A percentile compares a stretch with the other conserved stretches of the same genome.
Evolutionary conservation across 192 early-diverging fungal genomes (phyloP).

Genomic region (Entrophospora sp.): DNA sequence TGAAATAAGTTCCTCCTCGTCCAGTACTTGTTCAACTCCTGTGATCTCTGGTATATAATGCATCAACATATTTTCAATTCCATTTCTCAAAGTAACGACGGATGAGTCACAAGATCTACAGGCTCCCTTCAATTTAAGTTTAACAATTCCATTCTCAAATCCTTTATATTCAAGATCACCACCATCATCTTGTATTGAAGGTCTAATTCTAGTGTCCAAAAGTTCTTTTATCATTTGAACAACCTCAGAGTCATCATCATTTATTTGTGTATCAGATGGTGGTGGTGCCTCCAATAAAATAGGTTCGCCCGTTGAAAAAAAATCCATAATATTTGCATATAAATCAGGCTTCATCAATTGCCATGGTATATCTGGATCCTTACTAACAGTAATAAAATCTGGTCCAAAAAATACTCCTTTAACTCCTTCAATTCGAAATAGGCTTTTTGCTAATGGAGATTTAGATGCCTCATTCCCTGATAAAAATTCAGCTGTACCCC

Average conservation of each 20-base stretch:
- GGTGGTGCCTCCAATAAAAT: constrained; percentile 53
- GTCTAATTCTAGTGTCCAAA: constrained; percentile 88
- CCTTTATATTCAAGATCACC: constrained; percentile 96
- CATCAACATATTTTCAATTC: constrained; percentile 99
- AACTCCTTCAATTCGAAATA: constrained; percentile 95
- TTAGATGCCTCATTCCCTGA: constrained; percentile 60
- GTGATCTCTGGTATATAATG: constrained; percentile 96
- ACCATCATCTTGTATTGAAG: constrained; percentile 97
- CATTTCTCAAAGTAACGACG: constrained; percentile 91
- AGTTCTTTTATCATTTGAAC: constrained; percentile 99
- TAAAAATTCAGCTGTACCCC: constrained; percentile 78
- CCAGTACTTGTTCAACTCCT: constrained; percentile 78
- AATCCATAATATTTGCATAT: constrained; percentile 92
- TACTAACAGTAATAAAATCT: constrained; percentile 94
- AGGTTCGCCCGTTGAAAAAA: constrained; percentile 78
- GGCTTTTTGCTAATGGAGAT: constrained; percentile 81
- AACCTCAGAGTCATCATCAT: constrained; percentile 77
- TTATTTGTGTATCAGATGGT: constrained; percentile 55
- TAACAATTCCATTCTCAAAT: constrained; percentile 84
- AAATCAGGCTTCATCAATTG: constrained; percentile 97
- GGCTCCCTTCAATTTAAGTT: constrained; percentile 87
- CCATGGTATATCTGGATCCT: constrained; percentile 84
- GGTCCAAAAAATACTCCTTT: constrained; percentile 80
- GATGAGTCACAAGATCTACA: constrained; percentile 90
- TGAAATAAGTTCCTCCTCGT: constrained; percentile 71